Base-by-base conservation (phyloP, 2,329 filamentous ascomycete species). In the Juglanconis oblonga region DNA sequence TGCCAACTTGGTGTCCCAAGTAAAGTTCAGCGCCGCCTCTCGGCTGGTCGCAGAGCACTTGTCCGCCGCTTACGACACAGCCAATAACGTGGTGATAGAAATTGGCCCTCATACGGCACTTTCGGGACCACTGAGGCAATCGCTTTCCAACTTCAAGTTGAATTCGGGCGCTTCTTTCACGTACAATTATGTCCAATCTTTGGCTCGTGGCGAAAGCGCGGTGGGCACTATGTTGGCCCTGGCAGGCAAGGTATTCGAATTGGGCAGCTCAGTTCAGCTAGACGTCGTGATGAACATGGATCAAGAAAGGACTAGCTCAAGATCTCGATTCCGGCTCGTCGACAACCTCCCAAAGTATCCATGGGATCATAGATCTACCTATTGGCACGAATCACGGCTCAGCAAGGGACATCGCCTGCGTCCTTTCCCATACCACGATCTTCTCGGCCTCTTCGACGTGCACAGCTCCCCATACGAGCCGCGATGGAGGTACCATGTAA, bases 351-450 rank as follows among this genome's bases (percentile, higher is more conserved):
- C 61, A 3, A 44, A 49, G 0, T 66, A 66, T 38, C 38, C 53
- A 4, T 66, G 57, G 45, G 62, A 61, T 17, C 60, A 64, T 35
- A 45, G 40, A 13, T 50, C 63, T 3, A 31, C 47, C 1, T 59
- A 58, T 13, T 62, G 58, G 54, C 51, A 50, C 13, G 59, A 62
- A 35, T 64, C 62, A 17, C 57, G 64, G 24, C 36, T 50, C 14
- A 64, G 59, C 7, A 38, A 57, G 6, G 59, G 53, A 11, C 52
- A 57, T 13, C 47, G 61, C 71, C 10, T 57, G 13, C 48, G 62
- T 75, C 1, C 58, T 63, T 4, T 49, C 71, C 4, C 65, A 63
- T 7, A 69, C 73, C 50, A 50, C 71, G 17, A 72, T 78, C 45
- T 61, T 1, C 33, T 57, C 11, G 59, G 59, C 6, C 38, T 49